Percentiles rank a stretch among this genome's conserved stretches.
phyloP scores from a whole-genome alignment of 352 stramenopile species.

The Peronospora belbahrii region DNA sequence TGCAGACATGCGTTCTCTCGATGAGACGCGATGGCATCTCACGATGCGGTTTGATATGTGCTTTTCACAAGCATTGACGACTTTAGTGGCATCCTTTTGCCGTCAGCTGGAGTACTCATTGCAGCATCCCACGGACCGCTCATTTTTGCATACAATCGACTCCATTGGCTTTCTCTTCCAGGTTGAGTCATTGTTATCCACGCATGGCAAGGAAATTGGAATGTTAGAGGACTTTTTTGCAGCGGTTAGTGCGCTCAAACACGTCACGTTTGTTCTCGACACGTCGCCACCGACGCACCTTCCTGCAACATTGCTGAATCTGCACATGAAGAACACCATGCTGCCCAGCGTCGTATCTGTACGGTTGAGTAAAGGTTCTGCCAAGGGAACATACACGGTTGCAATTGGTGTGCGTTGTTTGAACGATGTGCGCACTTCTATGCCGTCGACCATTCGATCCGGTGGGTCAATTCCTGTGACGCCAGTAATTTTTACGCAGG shows the following conservation, averaged over 20 bases:
- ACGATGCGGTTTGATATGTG: conserved; percentile 74
- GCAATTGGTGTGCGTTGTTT: conserved; percentile 53
- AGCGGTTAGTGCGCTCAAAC: conserved; percentile 67
- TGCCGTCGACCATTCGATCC: conserved; percentile 41
- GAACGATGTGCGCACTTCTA: conserved; percentile 26
- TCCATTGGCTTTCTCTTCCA: conserved; percentile 77
- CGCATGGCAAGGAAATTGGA: conserved; percentile 91
- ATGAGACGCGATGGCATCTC: conserved; percentile 74
- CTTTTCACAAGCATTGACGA: conserved; percentile 67
- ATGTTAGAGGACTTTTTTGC: conserved; percentile 90
- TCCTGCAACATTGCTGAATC: conserved; percentile 60
- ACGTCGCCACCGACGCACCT: conserved; percentile 48
- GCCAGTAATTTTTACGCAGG: conserved; percentile 64
- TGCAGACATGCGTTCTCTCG: conserved; percentile 31
- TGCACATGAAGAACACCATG: conserved; percentile 68
- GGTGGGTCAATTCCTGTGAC: conserved; percentile 49
- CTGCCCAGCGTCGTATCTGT: conserved; percentile 70
- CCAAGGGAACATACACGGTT: conserved; percentile 41
- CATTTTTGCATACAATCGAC: conserved; percentile 55
- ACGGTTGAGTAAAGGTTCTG: conserved; percentile 45
- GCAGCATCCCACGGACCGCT: conserved; percentile 46
- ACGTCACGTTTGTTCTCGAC: conserved; percentile 63
- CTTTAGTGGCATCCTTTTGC: conserved; percentile 65
- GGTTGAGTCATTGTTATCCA: conserved; percentile 90
- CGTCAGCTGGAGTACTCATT: conserved; percentile 61